phyloP scores from a whole-genome alignment of 441 rosid genomes.

The Corymbia calophylla region DNA sequence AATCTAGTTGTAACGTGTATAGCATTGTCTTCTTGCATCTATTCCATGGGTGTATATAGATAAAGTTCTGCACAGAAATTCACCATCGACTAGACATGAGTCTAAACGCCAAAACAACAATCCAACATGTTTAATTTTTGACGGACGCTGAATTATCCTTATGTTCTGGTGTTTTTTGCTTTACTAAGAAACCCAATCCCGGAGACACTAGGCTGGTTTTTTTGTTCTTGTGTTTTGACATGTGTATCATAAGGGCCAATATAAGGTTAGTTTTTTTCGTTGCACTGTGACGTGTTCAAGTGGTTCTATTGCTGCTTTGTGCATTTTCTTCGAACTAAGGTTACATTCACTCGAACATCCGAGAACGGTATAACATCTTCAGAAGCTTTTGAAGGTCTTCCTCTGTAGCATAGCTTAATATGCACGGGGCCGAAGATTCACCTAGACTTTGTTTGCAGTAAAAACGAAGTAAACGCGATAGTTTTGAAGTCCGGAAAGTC shows the following conservation, averaged over 20 bases:
- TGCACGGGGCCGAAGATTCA: neutral
- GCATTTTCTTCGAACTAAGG: neutral
- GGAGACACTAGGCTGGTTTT: neutral
- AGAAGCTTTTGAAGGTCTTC: neutral
- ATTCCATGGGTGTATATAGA: neutral
- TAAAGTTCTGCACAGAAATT: neutral
- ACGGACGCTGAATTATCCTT: neutral
- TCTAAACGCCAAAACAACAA: neutral
- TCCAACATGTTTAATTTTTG: neutral
- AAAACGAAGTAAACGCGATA: neutral
- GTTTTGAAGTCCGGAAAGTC: neutral
- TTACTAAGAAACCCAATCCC: neutral
- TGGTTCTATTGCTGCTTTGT: neutral
- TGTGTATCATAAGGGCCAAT: neutral
- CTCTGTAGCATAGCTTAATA: neutral
- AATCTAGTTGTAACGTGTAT: conserved; percentile 9
- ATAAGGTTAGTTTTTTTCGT: neutral
- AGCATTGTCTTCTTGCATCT: neutral
- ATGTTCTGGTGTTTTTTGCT: neutral
- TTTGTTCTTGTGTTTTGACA: neutral
- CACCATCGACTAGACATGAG: neutral
- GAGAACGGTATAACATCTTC: neutral
- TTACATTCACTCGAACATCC: neutral
- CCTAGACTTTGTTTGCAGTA: neutral
- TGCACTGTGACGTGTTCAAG: neutral